These are phyloP conservation scores for Vaccinium macrocarpon DNA, from an alignment of 148 eudicot genomes.

Conservation along the genomic window DNA sequence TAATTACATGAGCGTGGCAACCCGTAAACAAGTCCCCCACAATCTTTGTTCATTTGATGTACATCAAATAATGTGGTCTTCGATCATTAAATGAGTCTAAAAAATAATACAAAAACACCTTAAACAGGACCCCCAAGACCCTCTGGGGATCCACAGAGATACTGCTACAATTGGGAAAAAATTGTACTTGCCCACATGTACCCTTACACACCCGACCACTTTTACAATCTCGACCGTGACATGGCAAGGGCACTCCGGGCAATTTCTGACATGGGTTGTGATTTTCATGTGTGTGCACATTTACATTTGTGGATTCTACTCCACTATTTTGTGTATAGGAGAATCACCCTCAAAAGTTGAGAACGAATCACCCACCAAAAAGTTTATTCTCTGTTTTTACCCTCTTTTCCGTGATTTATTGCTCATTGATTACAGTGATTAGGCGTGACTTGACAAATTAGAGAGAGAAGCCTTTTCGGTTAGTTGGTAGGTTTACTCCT, in stretches of 20 bases:
- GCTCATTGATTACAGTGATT: constrained; percentile 30
- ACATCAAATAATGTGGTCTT: too few species aligned
- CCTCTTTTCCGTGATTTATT: constrained; percentile 2
- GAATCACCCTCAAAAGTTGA: constrained; percentile 12
- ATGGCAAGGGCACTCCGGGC: constrained; percentile 13
- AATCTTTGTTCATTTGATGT: too few species aligned
- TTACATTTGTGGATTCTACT: background rate
- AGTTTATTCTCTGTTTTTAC: constrained; percentile 8
- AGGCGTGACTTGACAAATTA: constrained; percentile 28
- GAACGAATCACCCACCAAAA: constrained; percentile 11
- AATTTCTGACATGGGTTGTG: constrained; percentile 10
- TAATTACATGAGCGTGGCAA: too few species aligned
- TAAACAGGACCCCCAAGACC: too few species aligned
- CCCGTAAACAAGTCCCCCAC: too few species aligned
- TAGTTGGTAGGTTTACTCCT: too few species aligned
- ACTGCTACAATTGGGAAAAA: background rate
- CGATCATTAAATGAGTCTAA: too few species aligned
- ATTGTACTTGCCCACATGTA: background rate
- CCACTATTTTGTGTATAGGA: background rate
- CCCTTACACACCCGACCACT: background rate
- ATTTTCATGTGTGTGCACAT: background rate
- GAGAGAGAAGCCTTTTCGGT: background rate
- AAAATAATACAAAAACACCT: too few species aligned
- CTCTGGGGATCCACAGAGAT: too few species aligned
- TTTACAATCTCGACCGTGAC: background rate